Conservation (phyloP, 164 flowering plant genomes). For the Chloranthus sessilifolius region DNA sequence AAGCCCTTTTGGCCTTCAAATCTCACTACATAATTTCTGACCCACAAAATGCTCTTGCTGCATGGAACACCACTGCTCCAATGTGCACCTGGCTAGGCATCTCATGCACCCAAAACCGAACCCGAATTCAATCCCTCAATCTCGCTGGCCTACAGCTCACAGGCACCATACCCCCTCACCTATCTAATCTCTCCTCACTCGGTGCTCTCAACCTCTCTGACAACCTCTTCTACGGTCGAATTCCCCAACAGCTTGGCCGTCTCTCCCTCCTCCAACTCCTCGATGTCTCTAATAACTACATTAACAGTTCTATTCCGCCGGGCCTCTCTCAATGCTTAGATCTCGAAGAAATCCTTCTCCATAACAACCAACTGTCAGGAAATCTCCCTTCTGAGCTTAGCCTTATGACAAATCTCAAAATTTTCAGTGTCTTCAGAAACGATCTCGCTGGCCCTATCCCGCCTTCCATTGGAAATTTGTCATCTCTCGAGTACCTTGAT, state of each 20-base stretch:
- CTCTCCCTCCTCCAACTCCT: no score
- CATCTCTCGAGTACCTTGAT: slow-evolving; percentile 12
- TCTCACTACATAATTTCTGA: slow-evolving; percentile 4
- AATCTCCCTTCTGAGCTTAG: no score
- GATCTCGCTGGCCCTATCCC: no score
- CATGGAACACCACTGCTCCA: slow-evolving; percentile 15
- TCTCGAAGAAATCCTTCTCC: no score
- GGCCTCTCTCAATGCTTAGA: no score
- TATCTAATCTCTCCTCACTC: slow-evolving; percentile 1
- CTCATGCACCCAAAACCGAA: slow-evolving; percentile 10
- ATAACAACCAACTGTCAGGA: no score
- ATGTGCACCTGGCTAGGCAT: slow-evolving; percentile 21
- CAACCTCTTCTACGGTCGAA: no score
- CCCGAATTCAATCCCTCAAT: slow-evolving; percentile 9
- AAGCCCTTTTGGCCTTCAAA: slow-evolving; percentile 13
- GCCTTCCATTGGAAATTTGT: slow-evolving; percentile 15
- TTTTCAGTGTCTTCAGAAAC: no score
- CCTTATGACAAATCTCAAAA: no score
- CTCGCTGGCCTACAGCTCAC: slow-evolving; percentile 12
- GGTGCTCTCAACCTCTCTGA: background rate
- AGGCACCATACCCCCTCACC: slow-evolving; percentile 9
- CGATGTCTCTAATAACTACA: no score
- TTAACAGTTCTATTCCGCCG: no score
- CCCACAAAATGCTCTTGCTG: slow-evolving; percentile 4
- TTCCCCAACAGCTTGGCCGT: no score